Conservation (phyloP, 768 basidiomycete genomes). For the Amanita phalloides region DNA sequence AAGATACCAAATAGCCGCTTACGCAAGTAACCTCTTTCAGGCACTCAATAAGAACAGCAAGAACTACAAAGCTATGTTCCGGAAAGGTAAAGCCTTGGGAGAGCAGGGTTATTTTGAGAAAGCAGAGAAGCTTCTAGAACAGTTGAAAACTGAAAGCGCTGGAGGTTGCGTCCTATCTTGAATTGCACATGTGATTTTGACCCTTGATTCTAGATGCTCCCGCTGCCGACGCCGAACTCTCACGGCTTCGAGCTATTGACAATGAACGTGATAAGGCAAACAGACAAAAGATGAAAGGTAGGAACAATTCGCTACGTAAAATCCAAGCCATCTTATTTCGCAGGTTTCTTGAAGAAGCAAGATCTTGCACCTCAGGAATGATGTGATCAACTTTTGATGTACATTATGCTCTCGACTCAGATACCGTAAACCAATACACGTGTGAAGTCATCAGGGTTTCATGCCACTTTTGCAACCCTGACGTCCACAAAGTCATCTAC, state of each 20-base stretch:
- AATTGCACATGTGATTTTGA: constrained; percentile 2
- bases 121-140: constrained; percentile 52
- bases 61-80: constrained; percentile 72
- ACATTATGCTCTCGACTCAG: neutral
- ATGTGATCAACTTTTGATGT: neutral
- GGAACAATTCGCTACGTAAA: neutral
- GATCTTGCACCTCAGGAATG: constrained; percentile 13
- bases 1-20: neutral
- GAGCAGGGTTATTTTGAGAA: constrained; percentile 72
- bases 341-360: constrained; percentile 44
- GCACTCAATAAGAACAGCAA: constrained; percentile 64
- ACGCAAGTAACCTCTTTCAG: constrained; percentile 21
- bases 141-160: constrained; percentile 54
- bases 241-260: constrained; percentile 48
- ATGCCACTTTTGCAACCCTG: constrained; percentile 40
- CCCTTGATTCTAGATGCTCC: constrained; percentile 34
- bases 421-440: neutral
- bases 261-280: constrained; percentile 55
- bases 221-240: constrained; percentile 53
- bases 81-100: constrained; percentile 71
- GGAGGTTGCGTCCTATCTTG: constrained; percentile 28
- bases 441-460: neutral
- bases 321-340: neutral
- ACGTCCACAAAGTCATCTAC: constrained; percentile 46
- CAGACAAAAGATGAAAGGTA: constrained; percentile 71